A percentile compares a stretch with the other conserved stretches of the same genome.
These are phyloP conservation scores for Fusarium coicis DNA, from an alignment of 2,329 filamentous ascomycete genomes.

Conservation along the genomic window DNA sequence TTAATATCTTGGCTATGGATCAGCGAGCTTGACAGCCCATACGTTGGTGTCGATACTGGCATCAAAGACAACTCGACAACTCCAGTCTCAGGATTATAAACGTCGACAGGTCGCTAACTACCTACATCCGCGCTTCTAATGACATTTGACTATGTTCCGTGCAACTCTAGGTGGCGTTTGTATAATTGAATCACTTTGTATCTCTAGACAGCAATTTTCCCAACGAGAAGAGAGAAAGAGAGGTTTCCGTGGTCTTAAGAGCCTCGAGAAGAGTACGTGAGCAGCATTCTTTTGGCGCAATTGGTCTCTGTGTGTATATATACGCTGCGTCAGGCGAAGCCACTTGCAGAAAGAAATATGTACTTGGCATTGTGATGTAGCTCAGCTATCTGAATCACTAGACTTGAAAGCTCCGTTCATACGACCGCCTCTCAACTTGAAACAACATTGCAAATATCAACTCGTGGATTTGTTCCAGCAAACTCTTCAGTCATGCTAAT, in stretches of 20 bases:
- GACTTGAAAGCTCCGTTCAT: not conserved
- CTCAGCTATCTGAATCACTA: not conserved
- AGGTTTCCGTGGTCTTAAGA: too few species aligned
- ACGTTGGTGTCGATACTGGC: conserved; percentile 98
- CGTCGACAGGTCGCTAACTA: conserved; percentile 68
- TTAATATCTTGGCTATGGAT: too few species aligned
- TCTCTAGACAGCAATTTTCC: too few species aligned
- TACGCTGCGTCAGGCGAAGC: rapidly evolving
- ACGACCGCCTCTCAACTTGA: not conserved
- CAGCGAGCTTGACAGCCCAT: conserved; percentile 92
- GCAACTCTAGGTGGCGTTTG: too few species aligned
- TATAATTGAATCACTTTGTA: too few species aligned
- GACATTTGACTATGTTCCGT: too few species aligned
- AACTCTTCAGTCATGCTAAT: not conserved
- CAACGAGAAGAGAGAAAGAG: too few species aligned
- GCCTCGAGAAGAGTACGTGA: too few species aligned
- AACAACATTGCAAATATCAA: rapidly evolving
- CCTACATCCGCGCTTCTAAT: conserved; percentile 42
- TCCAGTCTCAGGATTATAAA: conserved; percentile 85
- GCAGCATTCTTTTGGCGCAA: too few species aligned
- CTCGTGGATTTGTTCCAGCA: rapidly evolving
- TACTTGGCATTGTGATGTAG: not conserved
- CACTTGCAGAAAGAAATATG: not conserved
- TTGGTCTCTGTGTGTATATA: too few species aligned
- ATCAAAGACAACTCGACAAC: conserved; percentile 72